Base-by-base conservation (phyloP, 2,329 filamentous ascomycete genomes). In the Alternaria panax region DNA sequence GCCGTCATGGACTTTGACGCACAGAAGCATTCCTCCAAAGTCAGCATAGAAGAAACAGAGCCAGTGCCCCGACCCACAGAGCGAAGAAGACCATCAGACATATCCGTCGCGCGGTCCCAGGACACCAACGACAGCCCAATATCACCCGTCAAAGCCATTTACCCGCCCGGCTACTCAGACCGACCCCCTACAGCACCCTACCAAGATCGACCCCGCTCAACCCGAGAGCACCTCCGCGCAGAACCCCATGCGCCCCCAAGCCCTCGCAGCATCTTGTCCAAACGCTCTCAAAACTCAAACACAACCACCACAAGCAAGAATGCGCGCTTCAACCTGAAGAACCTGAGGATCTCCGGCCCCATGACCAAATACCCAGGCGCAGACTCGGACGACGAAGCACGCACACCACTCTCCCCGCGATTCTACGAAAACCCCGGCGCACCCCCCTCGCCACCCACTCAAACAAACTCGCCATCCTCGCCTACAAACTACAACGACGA, bases 1-100 rank as follows among this genome's bases (percentile, higher is more conserved):
- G 90, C 93, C 67, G 93, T 97, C 64, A 90, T 97, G 88, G 92
- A 93, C 77, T 91, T 96, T 69, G 93, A 97, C 65, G 84, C 83
- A 45, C 80, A 81, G 63, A 84, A 82, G 60, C 69, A 73, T 27
- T 70, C 69, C 28, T 70, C 73, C n/a, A 69, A 71, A 40, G 61
- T 68, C 51, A 74, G 69, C 55, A 62, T 62, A 53, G 69, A 74
- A 36, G 68, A 71, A 22, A 51, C 66, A 20, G 65, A 69, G 20
- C 57, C 57, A 41, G 32, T 41, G 18, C 25, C 48, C 18, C 34
- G 27, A 14, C 51, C 38, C 20, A 53, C 51, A 2, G 65, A 70
- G 28, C 62, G 68, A 32, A 61, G 62, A 48, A 54, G 66, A 40
- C 69, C 75, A 11, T 72, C 69, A 0, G 65, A 65, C n/a, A 75